Evolutionary conservation across 208 protist genomes (phyloP), one percentile per base, ranked within the genome.

Genomic region (Herpetomonas tarakana): DNA sequence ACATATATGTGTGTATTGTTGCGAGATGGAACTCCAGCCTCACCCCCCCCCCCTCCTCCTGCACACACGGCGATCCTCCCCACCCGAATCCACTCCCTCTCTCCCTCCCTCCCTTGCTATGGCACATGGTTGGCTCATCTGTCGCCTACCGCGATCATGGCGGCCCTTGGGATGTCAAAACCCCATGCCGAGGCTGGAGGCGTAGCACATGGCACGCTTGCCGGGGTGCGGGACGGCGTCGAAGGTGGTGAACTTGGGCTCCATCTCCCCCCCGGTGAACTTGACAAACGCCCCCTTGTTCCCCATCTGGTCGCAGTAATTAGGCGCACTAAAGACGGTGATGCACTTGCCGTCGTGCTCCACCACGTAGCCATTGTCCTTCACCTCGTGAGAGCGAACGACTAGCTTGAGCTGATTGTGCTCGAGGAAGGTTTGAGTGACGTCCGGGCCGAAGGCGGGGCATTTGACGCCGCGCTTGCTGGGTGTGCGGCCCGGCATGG

Each of bases 281-380:
- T 83, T 87, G 30, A 97, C 83, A 49, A 92, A 93, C 26, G 92
- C 89, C 9, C 89, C 92, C 63, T 93, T 93, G 76, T 97, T 97
- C 25, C 88, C 89, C 82, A 97, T 93, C 63, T 97, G 89, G 63
- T 98, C 97, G 79, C 98, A 99, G 82, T 99, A 99, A 68, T 99
- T 99, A n/a, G 98, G 98, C 2, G 98, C 98, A 54, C 95, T 98
- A 73, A 99, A 97, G n/a, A 97, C 86, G 0, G 92, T 97, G 31
- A 97, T 94, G 72, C 89, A 96, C 74, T 92, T 94, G 9, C 89
- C 92, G 47, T 80, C 65, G 74, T 98, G 92, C 26, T 96, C 85
- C 9, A 98, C 82, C 73, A 97, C 95, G 70, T 99, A 99, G 26
- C 97, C 96, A 22, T 98, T 80, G 41, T 96, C 90, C 68, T 98